phyloP scores from a whole-genome alignment of 257 asterid species.

The Solanum lignicaule region DNA sequence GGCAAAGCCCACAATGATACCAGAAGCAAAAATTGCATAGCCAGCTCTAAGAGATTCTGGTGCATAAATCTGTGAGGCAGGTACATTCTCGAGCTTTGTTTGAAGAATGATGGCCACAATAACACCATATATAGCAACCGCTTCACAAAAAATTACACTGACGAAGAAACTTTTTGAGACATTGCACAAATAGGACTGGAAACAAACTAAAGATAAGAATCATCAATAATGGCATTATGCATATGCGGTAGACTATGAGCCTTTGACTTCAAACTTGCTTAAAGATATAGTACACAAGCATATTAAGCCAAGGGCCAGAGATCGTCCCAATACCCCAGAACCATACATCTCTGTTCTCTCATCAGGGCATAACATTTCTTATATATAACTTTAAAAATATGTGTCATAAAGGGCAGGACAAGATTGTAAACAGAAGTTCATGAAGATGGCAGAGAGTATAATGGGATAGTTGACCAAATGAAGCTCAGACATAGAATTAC shows the following conservation, averaged over 20 bases:
- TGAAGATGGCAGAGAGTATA: background rate
- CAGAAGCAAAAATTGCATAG: conserved; percentile 96
- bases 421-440: background rate
- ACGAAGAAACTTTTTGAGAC: background rate
- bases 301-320: background rate
- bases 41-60: conserved; percentile 97
- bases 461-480: background rate
- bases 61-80: conserved; percentile 53
- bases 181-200: background rate
- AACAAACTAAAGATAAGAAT: background rate
- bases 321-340: background rate
- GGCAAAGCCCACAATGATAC: conserved; percentile 94
- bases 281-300: background rate
- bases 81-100: conserved; percentile 92
- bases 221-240: background rate
- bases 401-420: background rate
- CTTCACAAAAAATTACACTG: conserved; percentile 98
- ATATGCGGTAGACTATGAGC: background rate
- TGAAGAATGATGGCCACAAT: conserved; percentile 98
- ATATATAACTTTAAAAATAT: background rate
- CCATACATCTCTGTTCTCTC: background rate
- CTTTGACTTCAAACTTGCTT: background rate
- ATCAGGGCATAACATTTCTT: background rate
- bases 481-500: background rate
- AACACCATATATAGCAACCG: conserved; percentile 98